Conservation (phyloP, 495 filamentous ascomycete genomes). For the Aspergillus affinis region DNA sequence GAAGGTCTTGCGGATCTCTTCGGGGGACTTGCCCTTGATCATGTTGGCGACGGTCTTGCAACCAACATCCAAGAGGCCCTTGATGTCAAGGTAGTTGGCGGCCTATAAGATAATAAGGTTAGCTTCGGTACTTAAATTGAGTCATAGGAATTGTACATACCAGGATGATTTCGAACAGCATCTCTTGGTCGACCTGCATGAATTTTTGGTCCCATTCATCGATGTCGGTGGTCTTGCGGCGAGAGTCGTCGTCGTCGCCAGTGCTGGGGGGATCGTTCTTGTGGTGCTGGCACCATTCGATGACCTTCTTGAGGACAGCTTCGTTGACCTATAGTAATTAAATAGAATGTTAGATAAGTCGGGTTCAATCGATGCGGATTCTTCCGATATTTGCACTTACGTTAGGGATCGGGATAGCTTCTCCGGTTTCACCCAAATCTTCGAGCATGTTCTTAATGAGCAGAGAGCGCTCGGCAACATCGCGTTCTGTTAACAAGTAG, state of each 20-base stretch:
- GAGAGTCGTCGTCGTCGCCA: slow-evolving; percentile 88
- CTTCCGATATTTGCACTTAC: no score
- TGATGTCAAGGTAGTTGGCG: slow-evolving; percentile 73
- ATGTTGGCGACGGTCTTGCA: slow-evolving; percentile 72
- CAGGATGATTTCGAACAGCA: slow-evolving; percentile 98
- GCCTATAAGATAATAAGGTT: slow-evolving; percentile 38
- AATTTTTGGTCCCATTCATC: slow-evolving; percentile 99
- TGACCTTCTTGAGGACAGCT: slow-evolving; percentile 86
- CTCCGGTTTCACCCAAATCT: slow-evolving; percentile 72
- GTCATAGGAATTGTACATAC: slow-evolving; percentile 52
- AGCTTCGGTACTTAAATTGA: slow-evolving; percentile 3
- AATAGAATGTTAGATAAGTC: slow-evolving; percentile 5
- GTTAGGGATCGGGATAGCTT: slow-evolving; percentile 83
- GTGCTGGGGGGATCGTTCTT: slow-evolving; percentile 75
- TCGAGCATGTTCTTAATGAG: slow-evolving; percentile 98
- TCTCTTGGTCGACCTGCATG: slow-evolving; percentile 99
- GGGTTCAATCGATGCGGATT: not conserved
- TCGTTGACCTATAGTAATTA: slow-evolving; percentile 98
- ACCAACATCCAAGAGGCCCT: slow-evolving; percentile 64
- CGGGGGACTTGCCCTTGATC: slow-evolving; percentile 73
- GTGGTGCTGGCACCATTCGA: slow-evolving; percentile 98
- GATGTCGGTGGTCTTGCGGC: slow-evolving; percentile 98
- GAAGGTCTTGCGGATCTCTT: slow-evolving; percentile 76
- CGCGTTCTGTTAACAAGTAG: slow-evolving; percentile 57
- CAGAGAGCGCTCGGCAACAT: slow-evolving; percentile 85